Evolutionary conservation across 495 filamentous ascomycete species (phyloP), one percentile per base, ranked within the genome.

Genomic region (Annulohypoxylon maeteangense): DNA sequence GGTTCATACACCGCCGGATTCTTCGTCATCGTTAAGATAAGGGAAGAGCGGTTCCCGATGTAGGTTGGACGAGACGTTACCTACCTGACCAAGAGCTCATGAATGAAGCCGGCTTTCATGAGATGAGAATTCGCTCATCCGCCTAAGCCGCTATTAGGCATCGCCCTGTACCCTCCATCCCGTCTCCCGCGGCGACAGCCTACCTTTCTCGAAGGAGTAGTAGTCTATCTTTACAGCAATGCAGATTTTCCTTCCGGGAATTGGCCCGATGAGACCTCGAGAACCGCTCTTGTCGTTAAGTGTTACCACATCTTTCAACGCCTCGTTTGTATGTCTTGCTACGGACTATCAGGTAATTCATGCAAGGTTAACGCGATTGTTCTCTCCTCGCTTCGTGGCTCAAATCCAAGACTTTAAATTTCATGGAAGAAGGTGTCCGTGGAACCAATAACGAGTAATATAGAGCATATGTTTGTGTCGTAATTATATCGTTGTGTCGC

Each of bases 121-220:
- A 48, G 5, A 60, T 47, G 54, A 34, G 22, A 63, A 63, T 53
- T 56, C 57, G 18, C 22, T 14, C 31, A 34, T 57, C 40, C 32
- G 45, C 22, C 51, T 12, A 57, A 27, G 29, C 23, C 47, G 47
- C 29, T 62, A 38, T 45, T 12, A 62, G 68, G 56, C 42, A 51
- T 62, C 50, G 55, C 18, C 59, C 62, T 4, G 6, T 56, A 65
- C 70, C 70, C 70, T 51, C 70, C 70, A 68, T 69, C 56, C 50
- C 65, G 56, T 44, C 51, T 53, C 12, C 47, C 60, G 60, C 70
- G 60, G 56, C 40, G 62, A 56, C 12, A 45, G 40, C 60, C 59
- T 14, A 61, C 32, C 47, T 51, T 67, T 65, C n/a, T 58, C 36
- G 56, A 66, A 65, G 25, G 44, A 65, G 48, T 64, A 34, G 62